Base-by-base conservation (phyloP, 306 rosid species). In the Cicer bijugum region DNA sequence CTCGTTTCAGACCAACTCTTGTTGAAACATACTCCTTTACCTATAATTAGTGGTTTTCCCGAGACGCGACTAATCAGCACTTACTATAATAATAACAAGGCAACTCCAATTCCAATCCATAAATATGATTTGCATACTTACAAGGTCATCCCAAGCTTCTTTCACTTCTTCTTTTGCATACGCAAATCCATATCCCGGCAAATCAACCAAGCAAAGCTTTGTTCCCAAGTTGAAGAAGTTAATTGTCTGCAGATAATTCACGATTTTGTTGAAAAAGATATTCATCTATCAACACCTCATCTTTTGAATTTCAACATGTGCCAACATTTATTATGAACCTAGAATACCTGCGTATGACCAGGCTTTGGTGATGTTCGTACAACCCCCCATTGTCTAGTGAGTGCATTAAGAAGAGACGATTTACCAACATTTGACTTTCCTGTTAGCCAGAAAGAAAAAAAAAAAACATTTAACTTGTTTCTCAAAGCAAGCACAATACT, bases 151-250 rank as follows among this genome's bases (percentile, higher is more conserved):
- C 99, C 99, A 95, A 63, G 96, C 82, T 37, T 95, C 97, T 80
- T 95, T 91, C 75, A 87, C 97, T 80, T 95, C 97, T 67, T 94
- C 99, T 86, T 94, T 95, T 47, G 97, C 99, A 84, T 86, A 90
- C 17, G 99, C 99, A 83, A 95, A 95, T 66, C 99, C 99, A 82
- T 91, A 94, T 75, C 99, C 97, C 8, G 97, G 97, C 86, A 94
- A 91, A 87, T 94, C 99, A 71, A 90, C 97, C 85, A 94, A 42
- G 84, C 82, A 69, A 40, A 88, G 88, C 86, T 90, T 94, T 70
- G 90, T 50, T 72, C 90, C 99, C 75, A 91, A 66, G 10, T 85
- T 72, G 78, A 94, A 91, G 88, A 94, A 94, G 79, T 91, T 94
- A 69, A 94, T 88, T 17, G 88, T 89, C 99, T 94, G 89, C 80